These are phyloP conservation scores for Cyclostephanos tholiformis DNA, from an alignment of 108 stramenopile species.

Conservation along the genomic window DNA sequence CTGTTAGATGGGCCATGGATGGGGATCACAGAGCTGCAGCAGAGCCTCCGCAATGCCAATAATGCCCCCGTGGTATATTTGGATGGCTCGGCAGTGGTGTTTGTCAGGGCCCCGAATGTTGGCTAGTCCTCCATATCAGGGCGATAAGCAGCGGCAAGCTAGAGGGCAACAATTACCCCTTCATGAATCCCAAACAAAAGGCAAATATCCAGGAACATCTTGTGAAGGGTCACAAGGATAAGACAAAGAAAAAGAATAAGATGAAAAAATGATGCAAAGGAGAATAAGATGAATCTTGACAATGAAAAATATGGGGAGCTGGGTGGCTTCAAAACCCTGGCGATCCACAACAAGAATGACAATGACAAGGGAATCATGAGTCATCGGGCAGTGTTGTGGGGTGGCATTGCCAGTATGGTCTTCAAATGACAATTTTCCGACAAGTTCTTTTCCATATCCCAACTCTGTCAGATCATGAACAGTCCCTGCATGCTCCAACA, in stretches of 20 bases:
- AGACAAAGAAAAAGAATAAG: slow-evolving; percentile 20
- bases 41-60: slow-evolving; percentile 71
- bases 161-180: slow-evolving; percentile 97
- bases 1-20: slow-evolving; percentile 64
- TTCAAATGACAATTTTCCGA: neutral
- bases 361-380: neutral
- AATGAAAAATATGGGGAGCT: neutral
- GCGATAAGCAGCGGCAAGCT: slow-evolving; percentile 90
- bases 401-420: neutral
- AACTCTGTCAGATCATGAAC: slow-evolving; percentile 88
- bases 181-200: slow-evolving; percentile 71
- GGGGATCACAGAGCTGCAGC: slow-evolving; percentile 79
- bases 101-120: slow-evolving; percentile 98
- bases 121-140: slow-evolving; percentile 92
- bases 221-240: slow-evolving; percentile 22
- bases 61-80: slow-evolving; percentile 89
- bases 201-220: slow-evolving; percentile 30
- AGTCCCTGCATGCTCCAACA: slow-evolving; percentile 89
- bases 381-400: no score
- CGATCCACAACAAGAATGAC: slow-evolving; percentile 41
- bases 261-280: neutral
- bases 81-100: slow-evolving; percentile 89
- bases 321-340: slow-evolving; percentile 32
- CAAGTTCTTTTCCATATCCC: slow-evolving; percentile 45
- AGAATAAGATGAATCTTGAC: neutral